Evolutionary conservation across 495 filamentous ascomycete species (phyloP).

Genomic region (Xylaria sp.): DNA sequence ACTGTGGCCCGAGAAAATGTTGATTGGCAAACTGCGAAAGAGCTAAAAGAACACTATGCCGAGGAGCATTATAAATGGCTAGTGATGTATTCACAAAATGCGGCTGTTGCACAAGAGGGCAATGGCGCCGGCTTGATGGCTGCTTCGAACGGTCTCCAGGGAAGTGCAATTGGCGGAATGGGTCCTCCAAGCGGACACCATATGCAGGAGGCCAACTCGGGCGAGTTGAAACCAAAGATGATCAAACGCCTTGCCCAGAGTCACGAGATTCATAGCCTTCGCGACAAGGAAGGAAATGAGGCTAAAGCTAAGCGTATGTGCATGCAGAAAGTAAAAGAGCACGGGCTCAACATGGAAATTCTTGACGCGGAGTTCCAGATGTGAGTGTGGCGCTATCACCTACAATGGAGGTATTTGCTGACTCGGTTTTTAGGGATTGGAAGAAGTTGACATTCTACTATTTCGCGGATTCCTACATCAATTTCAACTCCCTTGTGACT

Average conservation of each 20-base stretch:
- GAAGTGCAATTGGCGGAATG: conserved; percentile 76
- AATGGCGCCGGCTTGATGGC: conserved; percentile 61
- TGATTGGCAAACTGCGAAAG: conserved; percentile 81
- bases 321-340: conserved; percentile 93
- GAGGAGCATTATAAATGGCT: conserved; percentile 96
- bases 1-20: conserved; percentile 89
- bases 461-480: conserved; percentile 97
- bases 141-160: conserved; percentile 64
- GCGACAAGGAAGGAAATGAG: conserved; percentile 96
- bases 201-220: conserved; percentile 73
- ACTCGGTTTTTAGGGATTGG: conserved; percentile 77
- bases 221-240: conserved; percentile 90
- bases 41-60: conserved; percentile 84
- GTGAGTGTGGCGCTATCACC: conserved; percentile 61
- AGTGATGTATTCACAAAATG: conserved; percentile 93
- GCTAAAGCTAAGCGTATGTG: conserved; percentile 97
- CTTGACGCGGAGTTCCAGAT: conserved; percentile 99
- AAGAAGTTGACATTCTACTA: conserved; percentile 99
- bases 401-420: conserved; percentile 21
- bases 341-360: conserved; percentile 96
- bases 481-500: conserved; percentile 96
- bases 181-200: conserved; percentile 73
- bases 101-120: conserved; percentile 64
- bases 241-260: conserved; percentile 92
- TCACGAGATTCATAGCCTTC: conserved; percentile 84